A percentile compares a stretch with the other conserved stretches of the same genome.
These are phyloP conservation scores for Metarhizium guizhouense DNA, from an alignment of 2,329 filamentous ascomycete genomes.

Conservation along the genomic window DNA sequence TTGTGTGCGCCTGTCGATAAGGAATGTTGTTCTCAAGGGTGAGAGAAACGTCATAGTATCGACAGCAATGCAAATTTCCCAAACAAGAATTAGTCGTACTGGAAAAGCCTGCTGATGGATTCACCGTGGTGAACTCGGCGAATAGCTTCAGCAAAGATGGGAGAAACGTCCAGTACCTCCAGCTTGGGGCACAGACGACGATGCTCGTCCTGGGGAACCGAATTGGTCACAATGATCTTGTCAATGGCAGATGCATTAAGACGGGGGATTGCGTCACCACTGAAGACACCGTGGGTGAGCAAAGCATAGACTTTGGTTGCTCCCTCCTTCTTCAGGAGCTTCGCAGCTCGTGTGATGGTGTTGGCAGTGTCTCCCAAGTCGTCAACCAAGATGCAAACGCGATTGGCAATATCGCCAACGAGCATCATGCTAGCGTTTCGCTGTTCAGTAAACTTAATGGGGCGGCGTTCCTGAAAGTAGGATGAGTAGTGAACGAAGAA, in stretches of 20 bases:
- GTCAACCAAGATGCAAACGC: constrained; percentile 83
- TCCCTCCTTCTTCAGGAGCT: constrained; percentile 92
- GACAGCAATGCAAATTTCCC: not conserved
- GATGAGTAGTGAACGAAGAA: constrained; percentile 27
- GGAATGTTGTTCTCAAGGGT: no score
- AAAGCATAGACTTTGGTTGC: constrained; percentile 87
- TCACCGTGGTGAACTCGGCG: constrained; percentile 95
- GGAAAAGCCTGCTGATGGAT: constrained; percentile 89
- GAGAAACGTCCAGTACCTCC: constrained; percentile 81
- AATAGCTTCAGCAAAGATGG: constrained; percentile 91
- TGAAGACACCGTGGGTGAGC: constrained; percentile 90
- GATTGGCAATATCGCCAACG: constrained; percentile 74
- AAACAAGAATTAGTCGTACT: constrained; percentile 18
- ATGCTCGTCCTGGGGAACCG: constrained; percentile 82
- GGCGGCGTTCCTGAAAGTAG: constrained; percentile 64
- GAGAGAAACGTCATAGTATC: not conserved
- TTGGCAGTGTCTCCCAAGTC: constrained; percentile 94
- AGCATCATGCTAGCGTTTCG: constrained; percentile 95
- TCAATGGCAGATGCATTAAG: constrained; percentile 91
- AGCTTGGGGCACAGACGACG: constrained; percentile 72
- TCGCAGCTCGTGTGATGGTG: constrained; percentile 91
- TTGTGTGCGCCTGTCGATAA: not conserved
- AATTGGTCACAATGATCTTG: constrained; percentile 92
- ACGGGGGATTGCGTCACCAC: constrained; percentile 85
- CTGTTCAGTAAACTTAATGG: constrained; percentile 77